phyloP scores from a whole-genome alignment of 768 basidiomycete genomes.

The Pisolithus tinctorius region DNA sequence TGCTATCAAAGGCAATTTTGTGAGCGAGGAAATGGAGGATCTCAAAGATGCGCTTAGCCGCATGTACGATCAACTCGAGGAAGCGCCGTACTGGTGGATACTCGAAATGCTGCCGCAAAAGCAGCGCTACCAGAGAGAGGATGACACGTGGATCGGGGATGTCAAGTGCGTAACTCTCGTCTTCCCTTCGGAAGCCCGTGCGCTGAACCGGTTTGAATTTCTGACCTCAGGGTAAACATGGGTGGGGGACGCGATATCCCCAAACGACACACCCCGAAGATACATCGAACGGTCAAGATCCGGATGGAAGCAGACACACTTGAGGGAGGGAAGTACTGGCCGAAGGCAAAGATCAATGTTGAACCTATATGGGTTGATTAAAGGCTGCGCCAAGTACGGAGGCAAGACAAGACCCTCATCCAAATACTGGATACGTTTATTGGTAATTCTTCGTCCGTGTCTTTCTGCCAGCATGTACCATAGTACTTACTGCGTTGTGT shows the following conservation, averaged over 20 bases:
- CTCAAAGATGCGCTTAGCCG: slow-evolving; percentile 47
- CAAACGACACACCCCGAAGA: slow-evolving; percentile 31
- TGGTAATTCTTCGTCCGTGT: no score
- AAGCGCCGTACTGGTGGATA: slow-evolving; percentile 53
- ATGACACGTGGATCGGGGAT: slow-evolving; percentile 8
- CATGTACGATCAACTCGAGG: slow-evolving; percentile 50
- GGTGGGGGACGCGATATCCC: slow-evolving; percentile 33
- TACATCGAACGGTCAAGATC: slow-evolving; percentile 36
- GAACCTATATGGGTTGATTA: slow-evolving; percentile 33
- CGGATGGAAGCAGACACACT: slow-evolving; percentile 39
- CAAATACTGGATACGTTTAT: no score
- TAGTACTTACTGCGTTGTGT: no score
- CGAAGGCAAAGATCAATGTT: slow-evolving; percentile 26
- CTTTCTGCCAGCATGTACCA: no score
- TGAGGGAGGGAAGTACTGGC: slow-evolving; percentile 23
- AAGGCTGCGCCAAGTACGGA: neutral
- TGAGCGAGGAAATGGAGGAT: slow-evolving; percentile 59
- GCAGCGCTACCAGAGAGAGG: slow-evolving; percentile 21
- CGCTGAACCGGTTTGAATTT: neutral
- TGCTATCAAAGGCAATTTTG: slow-evolving; percentile 5
- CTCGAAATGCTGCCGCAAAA: slow-evolving; percentile 47
- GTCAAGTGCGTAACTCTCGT: slow-evolving; percentile 11
- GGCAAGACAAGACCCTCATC: no score
- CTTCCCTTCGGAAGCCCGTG: neutral
- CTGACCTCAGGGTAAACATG: slow-evolving; percentile 19